Conservation (phyloP, 2,329 filamentous ascomycete genomes). For the Huntiella bhutanensis region DNA sequence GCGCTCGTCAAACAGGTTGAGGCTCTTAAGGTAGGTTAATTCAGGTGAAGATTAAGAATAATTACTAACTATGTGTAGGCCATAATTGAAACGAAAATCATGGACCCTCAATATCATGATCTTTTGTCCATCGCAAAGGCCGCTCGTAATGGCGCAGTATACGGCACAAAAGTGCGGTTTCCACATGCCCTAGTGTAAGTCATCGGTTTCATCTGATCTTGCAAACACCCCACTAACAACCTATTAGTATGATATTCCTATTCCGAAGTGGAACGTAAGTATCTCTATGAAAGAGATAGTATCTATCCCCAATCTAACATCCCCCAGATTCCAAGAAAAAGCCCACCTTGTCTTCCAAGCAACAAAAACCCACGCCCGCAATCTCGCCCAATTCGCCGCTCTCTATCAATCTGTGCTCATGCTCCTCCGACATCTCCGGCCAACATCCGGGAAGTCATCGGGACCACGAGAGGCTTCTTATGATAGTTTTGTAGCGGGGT, state of each 20-base stretch:
- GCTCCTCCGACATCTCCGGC: constrained; percentile 43
- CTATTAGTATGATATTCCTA: constrained; percentile 71
- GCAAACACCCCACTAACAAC: constrained; percentile 2
- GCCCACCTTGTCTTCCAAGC: constrained; percentile 59
- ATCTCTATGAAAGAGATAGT: not conserved
- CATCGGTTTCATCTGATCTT: not conserved
- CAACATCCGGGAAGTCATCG: constrained; percentile 32
- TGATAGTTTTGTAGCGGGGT: constrained; percentile 71
- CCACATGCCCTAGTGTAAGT: constrained; percentile 75
- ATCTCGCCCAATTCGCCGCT: constrained; percentile 77
- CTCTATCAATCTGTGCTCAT: constrained; percentile 79
- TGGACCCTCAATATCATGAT: constrained; percentile 73
- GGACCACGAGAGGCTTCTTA: constrained; percentile 37
- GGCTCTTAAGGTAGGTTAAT: constrained; percentile 4
- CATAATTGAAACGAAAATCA: constrained; percentile 53
- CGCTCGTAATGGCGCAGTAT: constrained; percentile 90
- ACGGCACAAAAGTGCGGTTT: constrained; percentile 94
- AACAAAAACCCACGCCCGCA: constrained; percentile 75
- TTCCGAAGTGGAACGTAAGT: constrained; percentile 78
- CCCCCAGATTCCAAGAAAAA: constrained; percentile 50
- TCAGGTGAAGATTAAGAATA: not conserved
- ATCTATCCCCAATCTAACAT: not conserved
- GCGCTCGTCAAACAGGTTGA: constrained; percentile 7
- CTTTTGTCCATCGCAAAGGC: constrained; percentile 74
- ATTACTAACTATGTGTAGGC: constrained; percentile 26